Evolutionary conservation across 2,329 filamentous ascomycete genomes (phyloP).

Genomic region (Macroventuria anomochaeta): DNA sequence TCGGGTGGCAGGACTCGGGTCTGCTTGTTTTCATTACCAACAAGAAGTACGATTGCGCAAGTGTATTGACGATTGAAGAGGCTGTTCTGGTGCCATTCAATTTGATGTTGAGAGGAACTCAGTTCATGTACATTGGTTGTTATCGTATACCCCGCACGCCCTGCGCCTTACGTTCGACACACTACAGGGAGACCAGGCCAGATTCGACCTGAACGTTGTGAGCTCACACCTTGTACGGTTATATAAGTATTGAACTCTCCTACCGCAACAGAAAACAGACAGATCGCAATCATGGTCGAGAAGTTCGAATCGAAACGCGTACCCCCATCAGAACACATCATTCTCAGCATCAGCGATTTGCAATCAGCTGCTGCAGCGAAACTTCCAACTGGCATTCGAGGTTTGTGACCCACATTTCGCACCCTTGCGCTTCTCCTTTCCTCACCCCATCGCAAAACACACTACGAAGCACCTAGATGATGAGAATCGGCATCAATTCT

Average conservation of each 20-base stretch:
- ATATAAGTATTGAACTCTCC: too few relatives aligned
- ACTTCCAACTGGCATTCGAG: slow-evolving; percentile 19
- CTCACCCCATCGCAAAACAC: background rate
- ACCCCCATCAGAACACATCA: slow-evolving; percentile 6
- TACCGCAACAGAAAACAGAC: background rate
- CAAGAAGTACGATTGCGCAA: background rate
- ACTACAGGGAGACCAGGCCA: background rate
- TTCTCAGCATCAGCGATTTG: slow-evolving; percentile 50
- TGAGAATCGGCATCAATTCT: background rate
- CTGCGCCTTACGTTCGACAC: background rate
- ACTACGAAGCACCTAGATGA: background rate
- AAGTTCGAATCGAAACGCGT: background rate
- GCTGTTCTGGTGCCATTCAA: background rate
- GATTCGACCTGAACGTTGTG: background rate
- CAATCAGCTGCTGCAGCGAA: slow-evolving; percentile 24
- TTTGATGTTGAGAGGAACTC: background rate
- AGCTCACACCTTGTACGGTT: too few relatives aligned
- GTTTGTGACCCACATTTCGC: background rate
- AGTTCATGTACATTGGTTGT: background rate
- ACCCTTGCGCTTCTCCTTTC: background rate
- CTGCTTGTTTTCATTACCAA: background rate
- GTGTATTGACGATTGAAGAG: background rate
- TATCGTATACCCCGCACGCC: slow-evolving; percentile 10
- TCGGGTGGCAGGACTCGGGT: background rate
- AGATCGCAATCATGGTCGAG: background rate